These are phyloP conservation scores for Cutaneotrichosporon curvatum DNA, from an alignment of 1,284 basidiomycete species.

Conservation along the genomic window DNA sequence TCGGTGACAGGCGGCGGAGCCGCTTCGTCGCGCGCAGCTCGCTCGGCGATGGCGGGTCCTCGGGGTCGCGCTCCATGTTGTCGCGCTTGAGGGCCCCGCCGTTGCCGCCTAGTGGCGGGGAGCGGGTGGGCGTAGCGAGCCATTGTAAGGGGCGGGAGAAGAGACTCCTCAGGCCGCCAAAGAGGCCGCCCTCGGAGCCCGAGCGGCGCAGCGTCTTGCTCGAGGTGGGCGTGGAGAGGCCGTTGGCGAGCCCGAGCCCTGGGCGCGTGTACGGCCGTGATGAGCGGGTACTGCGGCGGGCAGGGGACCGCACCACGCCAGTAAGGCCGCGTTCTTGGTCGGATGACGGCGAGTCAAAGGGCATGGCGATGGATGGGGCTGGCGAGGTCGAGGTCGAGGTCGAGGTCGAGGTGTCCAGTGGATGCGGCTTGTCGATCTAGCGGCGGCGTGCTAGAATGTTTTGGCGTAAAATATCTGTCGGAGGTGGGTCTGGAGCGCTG, in stretches of 20 bases:
- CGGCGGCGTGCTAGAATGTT: too few relatives aligned
- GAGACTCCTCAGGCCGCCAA: conserved; percentile 29
- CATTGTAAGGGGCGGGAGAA: conserved; percentile 32
- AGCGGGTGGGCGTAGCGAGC: conserved; percentile 26
- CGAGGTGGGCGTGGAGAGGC: neutral
- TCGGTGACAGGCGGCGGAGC: conserved; percentile 13
- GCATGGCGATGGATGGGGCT: too few relatives aligned
- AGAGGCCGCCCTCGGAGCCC: conserved; percentile 22
- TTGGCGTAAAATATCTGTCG: too few relatives aligned
- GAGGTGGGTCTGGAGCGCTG: too few relatives aligned
- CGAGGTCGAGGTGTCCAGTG: too few relatives aligned
- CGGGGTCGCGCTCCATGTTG: conserved; percentile 21
- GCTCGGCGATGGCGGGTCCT: conserved; percentile 28
- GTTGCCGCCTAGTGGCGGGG: neutral
- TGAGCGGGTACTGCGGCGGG: neutral
- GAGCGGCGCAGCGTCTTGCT: conserved; percentile 13
- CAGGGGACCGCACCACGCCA: conserved; percentile 6
- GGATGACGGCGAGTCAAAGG: neutral
- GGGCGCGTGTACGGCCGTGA: conserved; percentile 9
- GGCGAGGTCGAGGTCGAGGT: too few relatives aligned
- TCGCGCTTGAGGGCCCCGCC: conserved; percentile 19
- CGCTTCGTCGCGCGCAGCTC: conserved; percentile 23
- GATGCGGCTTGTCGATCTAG: too few relatives aligned
- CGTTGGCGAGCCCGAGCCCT: conserved; percentile 1
- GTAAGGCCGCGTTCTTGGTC: conserved; percentile 1